Evolutionary conservation across 2,329 filamentous ascomycete species (phyloP), one percentile per base, ranked within the genome.

Genomic region (Fusarium napiforme): DNA sequence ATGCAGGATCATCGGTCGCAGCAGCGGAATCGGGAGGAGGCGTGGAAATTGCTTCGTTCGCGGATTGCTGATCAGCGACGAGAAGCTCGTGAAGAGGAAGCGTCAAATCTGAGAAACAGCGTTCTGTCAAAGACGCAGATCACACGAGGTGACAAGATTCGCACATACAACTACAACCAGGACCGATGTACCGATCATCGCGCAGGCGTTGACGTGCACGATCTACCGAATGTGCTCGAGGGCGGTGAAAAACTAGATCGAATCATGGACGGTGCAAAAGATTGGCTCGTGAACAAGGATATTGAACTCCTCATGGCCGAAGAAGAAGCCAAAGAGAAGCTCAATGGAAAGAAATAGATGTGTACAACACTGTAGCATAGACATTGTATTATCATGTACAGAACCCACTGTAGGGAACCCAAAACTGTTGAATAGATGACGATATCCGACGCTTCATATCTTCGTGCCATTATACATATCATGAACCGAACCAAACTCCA

Each of bases 1-100:
- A 97, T 98, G 88, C 96, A 99, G 82, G 96, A 99, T 81, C 92
- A 91, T 60, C 90, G 96, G 61, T 97, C 94, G 47, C 96, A 99
- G 84, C 91, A 93, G 76, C 90, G 93, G 74, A 99, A 99, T 83
- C 90, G 95, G 49, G 93, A 95, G 69, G 91, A 91, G 69, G 96
- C 96, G 3, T 98, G 96, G 95, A 89, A 91, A 75, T 80, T 99
- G 52, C 85, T 99, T 64, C 91, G 95, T 28, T 93, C 94, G 19
- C 92, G 93, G 57, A 85, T 98, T 26, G 96, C 95, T 5, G 93
- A 96, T 82, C 87, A 89, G 77, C 88, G 93, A 64, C 89, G 95
- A 52, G 95, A 97, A 80, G 91, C 92, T 73, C 89, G 94, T 37
- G 96, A 99, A 82, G 93, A 94, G 76, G 91, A 96, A 80, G 88